These are phyloP conservation scores for Lepiota subincarnata DNA, from an alignment of 768 basidiomycete genomes.

Conservation along the genomic window DNA sequence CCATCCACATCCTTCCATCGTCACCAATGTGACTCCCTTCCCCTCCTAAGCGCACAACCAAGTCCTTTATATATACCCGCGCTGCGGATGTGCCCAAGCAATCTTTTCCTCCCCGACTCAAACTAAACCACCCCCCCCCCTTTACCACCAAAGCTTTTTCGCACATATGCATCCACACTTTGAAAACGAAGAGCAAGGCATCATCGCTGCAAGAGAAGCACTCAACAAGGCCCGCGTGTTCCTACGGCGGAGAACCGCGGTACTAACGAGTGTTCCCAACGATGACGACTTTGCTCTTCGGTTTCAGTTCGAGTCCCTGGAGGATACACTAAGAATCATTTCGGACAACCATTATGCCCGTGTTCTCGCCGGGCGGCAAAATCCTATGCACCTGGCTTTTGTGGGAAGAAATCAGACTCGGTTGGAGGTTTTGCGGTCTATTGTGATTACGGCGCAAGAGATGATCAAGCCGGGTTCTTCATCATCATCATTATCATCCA, in stretches of 20 bases:
- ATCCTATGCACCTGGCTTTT: no score
- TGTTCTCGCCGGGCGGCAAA: background rate
- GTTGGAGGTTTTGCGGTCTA: background rate
- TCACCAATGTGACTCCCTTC: no score
- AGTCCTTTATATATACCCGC: no score
- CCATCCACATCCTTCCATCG: no score
- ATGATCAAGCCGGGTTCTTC: background rate
- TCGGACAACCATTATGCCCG: constrained; percentile 5
- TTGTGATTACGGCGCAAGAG: background rate
- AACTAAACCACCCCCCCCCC: no score
- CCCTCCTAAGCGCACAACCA: no score
- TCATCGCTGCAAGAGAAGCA: background rate
- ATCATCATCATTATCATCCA: no score
- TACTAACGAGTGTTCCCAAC: background rate
- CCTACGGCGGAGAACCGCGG: background rate
- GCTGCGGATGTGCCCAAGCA: no score
- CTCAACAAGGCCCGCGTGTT: background rate
- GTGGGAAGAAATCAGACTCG: background rate
- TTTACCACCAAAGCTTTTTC: no score
- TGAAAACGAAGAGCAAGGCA: background rate
- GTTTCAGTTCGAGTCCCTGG: background rate
- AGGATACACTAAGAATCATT: constrained; percentile 2
- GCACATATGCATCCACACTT: background rate
- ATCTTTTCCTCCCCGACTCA: no score
- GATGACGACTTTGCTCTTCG: constrained; percentile 1